Base-by-base conservation (phyloP, 352 stramenopile species). In the Phytophthora quininea region DNA sequence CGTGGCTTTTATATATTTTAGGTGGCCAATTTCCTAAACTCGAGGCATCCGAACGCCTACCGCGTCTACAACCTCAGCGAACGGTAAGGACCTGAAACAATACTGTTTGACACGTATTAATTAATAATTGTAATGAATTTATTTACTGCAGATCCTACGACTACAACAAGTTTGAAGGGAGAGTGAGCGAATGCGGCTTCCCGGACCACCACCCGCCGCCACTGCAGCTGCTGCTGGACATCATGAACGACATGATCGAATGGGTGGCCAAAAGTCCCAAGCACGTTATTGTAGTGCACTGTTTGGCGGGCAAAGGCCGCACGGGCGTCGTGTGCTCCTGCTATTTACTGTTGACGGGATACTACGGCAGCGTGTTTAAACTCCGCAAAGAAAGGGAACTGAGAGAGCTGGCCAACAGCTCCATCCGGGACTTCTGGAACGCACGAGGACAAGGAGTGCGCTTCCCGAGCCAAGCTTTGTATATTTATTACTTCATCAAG, bases 401-500 rank as follows among this genome's bases (percentile, higher is more conserved):
- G 58, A 71, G 77, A 5, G 76, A 90, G 32, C 64, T 91, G 50
- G 84, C 81, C 24, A 91, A 92, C 65, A 66, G 66, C 3, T 79
- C 86, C 49, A 90, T 93, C 40, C 74, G 77, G 35, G 80, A 92
- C 60, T 96, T 96, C 63, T 92, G 82, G 80, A 82, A 88, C 43
- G 74, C 79, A 3, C 73, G 88, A 51, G 89, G 89, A 32, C 84
- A 96, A 59, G 89, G 89, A 31, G 89, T 96, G 57, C 80, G 83
- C 15, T 94, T 91, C 64, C 87, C 89, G 14, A 93, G 82, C 61
- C 87, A 96, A 62, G 82, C 84, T 52, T 72, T 91, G 63, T 93
- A 93, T 74, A 93, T 96, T 74, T 95, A 93, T 73, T 95, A 95
- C 73, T 95, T 95, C 59, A 77, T 89, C 43, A 89, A 91, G 47